phyloP scores from a whole-genome alignment of 805 yeast genomes.

The Candida manassasensis region DNA sequence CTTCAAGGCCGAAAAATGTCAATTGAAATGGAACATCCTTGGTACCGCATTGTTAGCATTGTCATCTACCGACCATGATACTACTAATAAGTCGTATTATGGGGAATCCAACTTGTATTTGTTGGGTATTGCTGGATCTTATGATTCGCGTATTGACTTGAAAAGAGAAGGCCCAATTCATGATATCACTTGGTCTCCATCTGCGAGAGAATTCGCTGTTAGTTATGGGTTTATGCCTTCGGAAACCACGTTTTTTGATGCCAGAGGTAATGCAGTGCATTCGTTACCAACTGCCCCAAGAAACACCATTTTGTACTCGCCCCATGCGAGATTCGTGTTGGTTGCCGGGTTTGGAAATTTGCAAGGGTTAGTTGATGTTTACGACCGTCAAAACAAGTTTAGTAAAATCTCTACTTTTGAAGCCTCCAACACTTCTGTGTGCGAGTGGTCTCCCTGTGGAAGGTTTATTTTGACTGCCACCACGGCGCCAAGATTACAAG shows the following conservation, averaged over 20 bases:
- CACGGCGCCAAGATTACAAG: slow-evolving; percentile 93
- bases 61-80: slow-evolving; percentile 93
- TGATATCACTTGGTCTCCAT: slow-evolving; percentile 96
- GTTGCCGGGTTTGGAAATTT: slow-evolving; percentile 98
- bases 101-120: slow-evolving; percentile 93
- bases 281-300: slow-evolving; percentile 82
- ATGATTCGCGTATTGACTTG: slow-evolving; percentile 81
- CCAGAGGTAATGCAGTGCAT: slow-evolving; percentile 83
- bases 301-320: slow-evolving; percentile 87
- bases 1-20: slow-evolving; percentile 93
- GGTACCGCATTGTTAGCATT: slow-evolving; percentile 93
- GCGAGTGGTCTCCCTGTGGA: slow-evolving; percentile 98
- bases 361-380: slow-evolving; percentile 93
- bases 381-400: slow-evolving; percentile 87
- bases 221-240: slow-evolving; percentile 98
- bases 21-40: slow-evolving; percentile 85
- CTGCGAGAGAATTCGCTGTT: slow-evolving; percentile 94
- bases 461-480: slow-evolving; percentile 91
- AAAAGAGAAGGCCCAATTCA: slow-evolving; percentile 96
- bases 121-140: slow-evolving; percentile 87
- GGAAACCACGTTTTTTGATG: slow-evolving; percentile 87
- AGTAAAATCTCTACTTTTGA: slow-evolving; percentile 73
- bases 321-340: slow-evolving; percentile 84
- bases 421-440: slow-evolving; percentile 93
- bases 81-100: slow-evolving; percentile 88